Evolutionary conservation across 495 filamentous ascomycete species (phyloP), one percentile per base, ranked within the genome.

Genomic region (Cenococcum geophilum): DNA sequence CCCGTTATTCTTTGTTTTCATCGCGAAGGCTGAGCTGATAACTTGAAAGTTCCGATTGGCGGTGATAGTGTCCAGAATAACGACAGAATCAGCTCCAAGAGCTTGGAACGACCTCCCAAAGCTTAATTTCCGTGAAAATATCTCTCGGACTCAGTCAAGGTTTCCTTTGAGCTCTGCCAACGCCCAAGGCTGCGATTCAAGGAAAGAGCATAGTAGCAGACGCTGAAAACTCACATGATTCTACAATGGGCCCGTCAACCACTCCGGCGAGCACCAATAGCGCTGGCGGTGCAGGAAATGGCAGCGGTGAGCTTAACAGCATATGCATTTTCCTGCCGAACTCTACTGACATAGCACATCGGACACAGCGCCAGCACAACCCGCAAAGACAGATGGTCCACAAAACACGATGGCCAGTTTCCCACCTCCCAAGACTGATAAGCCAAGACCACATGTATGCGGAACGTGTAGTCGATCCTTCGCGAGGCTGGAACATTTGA

Each of bases 381-480:
- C 63, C 12, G 63, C 58, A 18, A 69, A 66, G 50, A 34, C 66
- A 18, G 63, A 63, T 18, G 58, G 61, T 40, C 48, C 62, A 5
- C 62, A 57, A 12, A 56, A 57, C 27, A 48, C 59, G 3, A 57
- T 62, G 18, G 66, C 66, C 64, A 77, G 75, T 62, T 83, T 85
- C 66, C 88, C 90, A 56, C 85, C 89, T 20, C 86, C 91, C 35
- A 97, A 97, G 76, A 95, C 91, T 59, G 95, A 99, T 78, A 99
- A 97, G 77, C 93, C 93, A 36, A 81, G 93, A 53, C 93, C 93
- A 55, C 93, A 99, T 74, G 85, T 95, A 57, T 99, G 93, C 76
- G 86, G 82, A 25, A 99, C 95, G 34, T 99, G 93, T 71, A 80
- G 85, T 70, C 86, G 93, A 59, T 96, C 89, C 3, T 99, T 99